Conservation (phyloP, 2,329 filamentous ascomycete species). For the Fusarium torreyae region DNA sequence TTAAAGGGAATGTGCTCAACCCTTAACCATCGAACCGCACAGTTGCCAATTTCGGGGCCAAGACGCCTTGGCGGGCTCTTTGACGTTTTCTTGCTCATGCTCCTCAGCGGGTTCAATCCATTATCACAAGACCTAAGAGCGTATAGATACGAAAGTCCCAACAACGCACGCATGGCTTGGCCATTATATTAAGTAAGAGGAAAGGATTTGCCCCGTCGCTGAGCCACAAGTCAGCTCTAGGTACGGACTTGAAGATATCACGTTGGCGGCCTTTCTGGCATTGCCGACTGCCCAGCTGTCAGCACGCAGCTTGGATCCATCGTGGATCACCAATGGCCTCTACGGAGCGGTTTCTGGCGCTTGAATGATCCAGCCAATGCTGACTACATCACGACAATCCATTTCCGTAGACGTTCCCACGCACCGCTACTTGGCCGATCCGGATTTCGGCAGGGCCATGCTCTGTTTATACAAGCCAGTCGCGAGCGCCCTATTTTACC, state of each 20-base stretch:
- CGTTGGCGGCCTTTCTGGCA: conserved; percentile 12
- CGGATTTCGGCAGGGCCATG: conserved; percentile 3
- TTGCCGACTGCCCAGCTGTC: conserved; percentile 30
- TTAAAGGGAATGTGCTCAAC: conserved; percentile 34
- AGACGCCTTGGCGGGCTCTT: conserved; percentile 33
- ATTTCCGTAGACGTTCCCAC: conserved; percentile 7
- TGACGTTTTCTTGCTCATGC: conserved; percentile 5
- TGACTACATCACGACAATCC: conserved; percentile 8
- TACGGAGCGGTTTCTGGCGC: conserved; percentile 10
- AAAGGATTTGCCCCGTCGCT: conserved; percentile 2
- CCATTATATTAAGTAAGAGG: not conserved
- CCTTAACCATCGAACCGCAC: not conserved
- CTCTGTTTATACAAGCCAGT: conserved; percentile 3
- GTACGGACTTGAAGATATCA: not conserved
- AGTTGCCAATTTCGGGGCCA: conserved; percentile 32
- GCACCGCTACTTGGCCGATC: conserved; percentile 24
- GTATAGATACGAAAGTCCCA: conserved; percentile 1
- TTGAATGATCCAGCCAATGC: conserved; percentile 14
- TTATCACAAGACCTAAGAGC: conserved; percentile 3
- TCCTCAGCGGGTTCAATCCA: not conserved
- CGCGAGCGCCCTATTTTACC: conserved; percentile 5
- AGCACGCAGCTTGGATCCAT: conserved; percentile 25
- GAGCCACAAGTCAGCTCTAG: conserved; percentile 23
- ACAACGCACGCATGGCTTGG: not conserved
- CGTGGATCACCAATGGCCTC: conserved; percentile 18